Evolutionary conservation across 2,329 filamentous ascomycete genomes (phyloP), one percentile per base, ranked within the genome.

Genomic region (Pseudogymnoascus destructans): DNA sequence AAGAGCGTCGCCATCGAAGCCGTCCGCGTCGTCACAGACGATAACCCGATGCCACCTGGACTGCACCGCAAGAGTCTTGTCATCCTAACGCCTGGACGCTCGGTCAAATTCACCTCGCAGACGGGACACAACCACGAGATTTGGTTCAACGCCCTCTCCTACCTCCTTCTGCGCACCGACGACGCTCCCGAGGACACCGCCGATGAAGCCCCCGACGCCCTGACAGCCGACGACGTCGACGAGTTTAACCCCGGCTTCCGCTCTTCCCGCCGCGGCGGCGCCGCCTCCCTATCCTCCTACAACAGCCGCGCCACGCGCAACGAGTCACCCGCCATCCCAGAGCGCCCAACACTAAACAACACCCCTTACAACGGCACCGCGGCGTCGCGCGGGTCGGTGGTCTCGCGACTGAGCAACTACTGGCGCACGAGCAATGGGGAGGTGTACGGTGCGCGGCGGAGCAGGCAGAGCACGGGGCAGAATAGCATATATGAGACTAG

Each of bases 131-230:
- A 93, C 61, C 93, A 98, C 68, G 93, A 98, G 74, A 97, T 91
- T 0, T 98, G 93, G 93, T 95, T 93, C 78, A 97, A 97, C 68
- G 91, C 93, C 0, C 77, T 98, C 58, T 95, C 89, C 1, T 98
- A 98, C 70, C 79, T 98, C 11, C 79, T 97, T 33, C 78, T 95
- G 27, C 84, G 91, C 49, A 90, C 85, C 23, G 79, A 75, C n/a
- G 78, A 80, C 57, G 74, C 79, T 46, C 70, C 73, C 36, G 68
- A 67, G 5, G 80, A 82, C 63, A 76, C 79, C 3, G 79, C 87
- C 62, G 84, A 78, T 63, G 72, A 79, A 60, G 77, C 76, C 0
- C 76, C 75, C 36, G 54, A 56, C 21, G 77, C 61, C n/a, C 58
- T 85, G 57, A 82, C 81, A 0, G 74, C 75, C 21, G 81, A 84